Evolutionary conservation across 768 basidiomycete species (phyloP), one percentile per base, ranked within the genome.

Genomic region (Termitomyces sp.): DNA sequence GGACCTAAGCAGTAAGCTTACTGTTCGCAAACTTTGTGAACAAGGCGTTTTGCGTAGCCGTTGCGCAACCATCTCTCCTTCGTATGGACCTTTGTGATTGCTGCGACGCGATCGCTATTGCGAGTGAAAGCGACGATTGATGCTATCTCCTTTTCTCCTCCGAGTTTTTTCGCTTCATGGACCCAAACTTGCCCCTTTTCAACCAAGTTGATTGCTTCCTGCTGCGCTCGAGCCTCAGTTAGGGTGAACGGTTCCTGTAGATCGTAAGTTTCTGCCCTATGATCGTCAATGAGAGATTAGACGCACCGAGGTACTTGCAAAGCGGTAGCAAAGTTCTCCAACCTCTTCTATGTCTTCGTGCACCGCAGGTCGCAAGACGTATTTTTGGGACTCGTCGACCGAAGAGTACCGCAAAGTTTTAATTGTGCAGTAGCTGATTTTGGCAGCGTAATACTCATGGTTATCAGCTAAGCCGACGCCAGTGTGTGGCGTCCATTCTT

Each of bases 61-160:
- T 69, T 73, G 0, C 79, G 69, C 48, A 86, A 77, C 79, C 82
- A 87, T 2, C 65, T 42, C 0, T 82, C 75, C 51, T 79, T 74
- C 0, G 91, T 92, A 68, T 77, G 87, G 0, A 92, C 89, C 70
- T 92, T 92, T 43, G 87, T 87, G 49, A 92, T 84, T 0, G 86
- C 82, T 2, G 85, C 83, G 31, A 87, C 79, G 5, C 67, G 77
- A 1, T 78, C 75, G 31, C 79, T 85, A 61, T 84, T 83, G 11
- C 91, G 77, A 8, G 89, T 89, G 34, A 81, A 83, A 15, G 89
- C 89, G 5, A 86, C 86, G 45, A 92, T 83, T 20, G 80, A 89
- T 0, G 89, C 86, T 25, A 86, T 79, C 32, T 80, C 77, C 0
- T 55, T 47, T 9, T 54, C 57, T 48, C 67, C 66, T 7, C 68